Evolutionary conservation across 106 monocot genomes (phyloP).

Genomic region (Iris macrosiphon): DNA sequence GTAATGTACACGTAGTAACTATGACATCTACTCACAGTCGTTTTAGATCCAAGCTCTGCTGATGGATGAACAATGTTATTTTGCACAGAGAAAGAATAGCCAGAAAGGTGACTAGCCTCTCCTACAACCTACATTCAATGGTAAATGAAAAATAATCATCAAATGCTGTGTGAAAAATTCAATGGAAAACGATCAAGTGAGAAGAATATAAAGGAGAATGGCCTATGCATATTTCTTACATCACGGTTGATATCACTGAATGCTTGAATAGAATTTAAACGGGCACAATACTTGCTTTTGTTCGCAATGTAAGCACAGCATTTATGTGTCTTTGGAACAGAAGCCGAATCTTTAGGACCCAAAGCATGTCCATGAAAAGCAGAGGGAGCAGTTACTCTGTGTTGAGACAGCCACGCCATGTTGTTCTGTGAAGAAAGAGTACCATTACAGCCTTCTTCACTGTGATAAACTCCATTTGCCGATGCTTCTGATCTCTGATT

Average conservation of each 20-base stretch:
- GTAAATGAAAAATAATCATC: background rate
- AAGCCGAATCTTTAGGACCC: slow-evolving; percentile 11
- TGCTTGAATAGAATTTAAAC: slow-evolving; percentile 80
- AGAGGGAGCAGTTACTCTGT: no score
- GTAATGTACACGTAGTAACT: no score
- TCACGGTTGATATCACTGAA: slow-evolving; percentile 87
- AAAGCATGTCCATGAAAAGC: no score
- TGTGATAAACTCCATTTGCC: slow-evolving; percentile 13
- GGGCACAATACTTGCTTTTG: slow-evolving; percentile 75
- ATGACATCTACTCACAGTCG: slow-evolving; percentile 89
- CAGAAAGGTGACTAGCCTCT: slow-evolving; percentile 81
- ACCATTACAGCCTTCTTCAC: slow-evolving; percentile 34
- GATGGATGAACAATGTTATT: slow-evolving; percentile 83
- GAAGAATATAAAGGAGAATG: background rate
- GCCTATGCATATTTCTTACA: slow-evolving; percentile 31
- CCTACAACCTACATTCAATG: slow-evolving; percentile 82
- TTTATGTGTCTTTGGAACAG: slow-evolving; percentile 47
- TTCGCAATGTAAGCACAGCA: slow-evolving; percentile 83
- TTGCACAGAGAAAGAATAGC: slow-evolving; percentile 83
- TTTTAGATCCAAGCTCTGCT: slow-evolving; percentile 76
- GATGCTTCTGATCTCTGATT: slow-evolving; percentile 73
- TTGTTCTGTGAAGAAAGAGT: slow-evolving; percentile 23
- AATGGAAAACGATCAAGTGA: background rate
- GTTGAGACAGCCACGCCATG: no score
- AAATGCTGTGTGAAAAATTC: background rate